These are phyloP conservation scores for Lactifluus subvellereus DNA, from an alignment of 768 basidiomycete genomes.

Conservation along the genomic window DNA sequence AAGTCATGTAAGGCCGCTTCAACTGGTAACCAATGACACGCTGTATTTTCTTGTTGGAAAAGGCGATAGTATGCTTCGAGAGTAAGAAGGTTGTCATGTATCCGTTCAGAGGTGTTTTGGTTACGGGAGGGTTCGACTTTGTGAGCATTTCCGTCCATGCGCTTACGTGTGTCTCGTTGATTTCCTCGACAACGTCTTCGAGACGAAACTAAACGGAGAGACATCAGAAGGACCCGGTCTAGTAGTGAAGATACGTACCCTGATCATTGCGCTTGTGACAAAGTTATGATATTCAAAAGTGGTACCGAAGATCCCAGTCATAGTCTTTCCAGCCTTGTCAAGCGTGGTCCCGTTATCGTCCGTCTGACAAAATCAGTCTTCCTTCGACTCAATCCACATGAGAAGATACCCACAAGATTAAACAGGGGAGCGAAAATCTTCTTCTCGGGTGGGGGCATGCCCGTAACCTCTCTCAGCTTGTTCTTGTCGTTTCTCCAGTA, in stretches of 20 bases:
- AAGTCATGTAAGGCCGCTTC: slow-evolving; percentile 54
- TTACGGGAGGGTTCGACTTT: slow-evolving; percentile 62
- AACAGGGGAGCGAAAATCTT: slow-evolving; percentile 73
- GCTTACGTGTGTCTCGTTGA: slow-evolving; percentile 77
- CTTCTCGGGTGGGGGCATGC: slow-evolving; percentile 49
- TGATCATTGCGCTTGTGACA: slow-evolving; percentile 59
- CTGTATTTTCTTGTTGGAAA: slow-evolving; percentile 70
- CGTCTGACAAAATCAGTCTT: slow-evolving; percentile 39
- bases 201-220: slow-evolving; percentile 44
- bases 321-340: slow-evolving; percentile 55
- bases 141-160: slow-evolving; percentile 80
- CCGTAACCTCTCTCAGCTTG: slow-evolving; percentile 57
- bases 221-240: neutral
- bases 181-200: slow-evolving; percentile 72
- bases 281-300: slow-evolving; percentile 76
- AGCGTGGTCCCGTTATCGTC: slow-evolving; percentile 73
- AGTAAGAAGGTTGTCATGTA: slow-evolving; percentile 75
- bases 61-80: slow-evolving; percentile 62
- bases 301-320: slow-evolving; percentile 70
- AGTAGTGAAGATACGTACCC: slow-evolving; percentile 37
- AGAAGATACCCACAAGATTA: slow-evolving; percentile 52
- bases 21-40: slow-evolving; percentile 63
- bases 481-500: slow-evolving; percentile 65
- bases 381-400: neutral
- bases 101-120: slow-evolving; percentile 64